A percentile compares a stretch with the other conserved stretches of the same genome.
Evolutionary conservation across 2,329 filamentous ascomycete genomes (phyloP).

Genomic region (Graphium sp.): DNA sequence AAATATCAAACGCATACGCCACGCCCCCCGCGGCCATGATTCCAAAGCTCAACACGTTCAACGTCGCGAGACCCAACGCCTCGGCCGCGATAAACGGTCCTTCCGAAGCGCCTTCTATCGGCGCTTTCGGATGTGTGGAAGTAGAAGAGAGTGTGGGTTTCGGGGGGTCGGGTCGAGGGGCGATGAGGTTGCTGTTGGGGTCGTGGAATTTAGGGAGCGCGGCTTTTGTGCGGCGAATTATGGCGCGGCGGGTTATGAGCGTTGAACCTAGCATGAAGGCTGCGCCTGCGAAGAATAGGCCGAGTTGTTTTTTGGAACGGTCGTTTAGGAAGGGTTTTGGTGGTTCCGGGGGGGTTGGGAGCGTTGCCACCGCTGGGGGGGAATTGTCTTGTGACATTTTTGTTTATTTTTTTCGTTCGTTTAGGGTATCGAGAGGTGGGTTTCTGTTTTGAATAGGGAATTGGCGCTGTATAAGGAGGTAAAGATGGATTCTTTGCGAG

Average conservation of each 20-base stretch:
- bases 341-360: conserved; percentile 5
- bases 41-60: conserved; percentile 64
- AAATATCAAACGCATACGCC: conserved; percentile 64
- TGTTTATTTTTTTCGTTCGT: neutral
- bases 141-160: conserved; percentile 6
- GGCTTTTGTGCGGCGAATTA: conserved; percentile 43
- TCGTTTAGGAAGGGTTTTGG: conserved; percentile 16
- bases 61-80: conserved; percentile 70
- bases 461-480: too few species aligned
- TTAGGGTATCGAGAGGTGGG: neutral
- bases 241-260: conserved; percentile 52
- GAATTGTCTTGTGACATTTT: neutral
- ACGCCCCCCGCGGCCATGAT: conserved; percentile 60
- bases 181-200: conserved; percentile 24
- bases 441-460: neutral
- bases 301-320: conserved; percentile 43
- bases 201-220: conserved; percentile 57
- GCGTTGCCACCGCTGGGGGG: neutral
- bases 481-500: too few species aligned
- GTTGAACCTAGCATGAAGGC: conserved; percentile 60
- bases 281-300: conserved; percentile 58
- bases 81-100: conserved; percentile 61
- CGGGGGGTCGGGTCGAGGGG: conserved; percentile 4
- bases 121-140: conserved; percentile 14
- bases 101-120: conserved; percentile 19